Percentiles rank a stretch among this genome's conserved stretches.
phyloP scores from a whole-genome alignment of 2,329 filamentous ascomycete species.

The Scytalidium lignicola region DNA sequence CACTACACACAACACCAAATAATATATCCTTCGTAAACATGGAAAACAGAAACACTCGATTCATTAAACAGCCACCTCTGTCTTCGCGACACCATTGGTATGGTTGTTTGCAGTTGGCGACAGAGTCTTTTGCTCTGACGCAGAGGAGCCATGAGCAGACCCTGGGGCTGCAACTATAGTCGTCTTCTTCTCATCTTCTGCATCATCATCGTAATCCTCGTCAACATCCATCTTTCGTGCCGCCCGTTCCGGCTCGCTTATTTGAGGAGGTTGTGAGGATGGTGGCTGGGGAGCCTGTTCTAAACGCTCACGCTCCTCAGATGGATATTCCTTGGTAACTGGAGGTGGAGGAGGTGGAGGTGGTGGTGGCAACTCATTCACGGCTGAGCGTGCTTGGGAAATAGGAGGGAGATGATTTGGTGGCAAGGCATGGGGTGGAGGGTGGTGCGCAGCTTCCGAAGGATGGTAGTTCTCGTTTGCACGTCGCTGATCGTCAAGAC shows the following conservation, averaged over 20 bases:
- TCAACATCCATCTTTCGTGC: slow-evolving; percentile 95
- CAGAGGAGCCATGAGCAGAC: slow-evolving; percentile 36
- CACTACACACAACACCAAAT: neutral
- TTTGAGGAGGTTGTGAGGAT: slow-evolving; percentile 37
- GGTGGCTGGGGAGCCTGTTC: slow-evolving; percentile 32
- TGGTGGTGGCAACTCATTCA: slow-evolving; percentile 40
- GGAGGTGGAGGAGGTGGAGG: slow-evolving; percentile 36
- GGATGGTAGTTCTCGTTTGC: slow-evolving; percentile 80
- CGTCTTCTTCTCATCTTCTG: slow-evolving; percentile 73
- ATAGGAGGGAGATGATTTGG: slow-evolving; percentile 55
- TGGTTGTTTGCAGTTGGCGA: slow-evolving; percentile 37
- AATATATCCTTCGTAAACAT: neutral
- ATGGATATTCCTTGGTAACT: slow-evolving; percentile 43
- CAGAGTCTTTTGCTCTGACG: slow-evolving; percentile 45
- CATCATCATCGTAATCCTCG: slow-evolving; percentile 94
- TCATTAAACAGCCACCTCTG: neutral
- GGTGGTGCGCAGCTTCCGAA: slow-evolving; percentile 87
- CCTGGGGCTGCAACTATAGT: slow-evolving; percentile 39
- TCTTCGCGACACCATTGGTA: slow-evolving; percentile 19
- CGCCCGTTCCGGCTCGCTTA: slow-evolving; percentile 72
- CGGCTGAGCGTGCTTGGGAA: slow-evolving; percentile 35
- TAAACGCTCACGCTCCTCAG: slow-evolving; percentile 47
- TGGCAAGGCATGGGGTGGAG: slow-evolving; percentile 55
- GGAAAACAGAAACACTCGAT: neutral
- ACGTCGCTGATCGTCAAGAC: slow-evolving; percentile 59